Conservation (phyloP, 1,284 basidiomycete genomes). For the Marasmius fiardii region DNA sequence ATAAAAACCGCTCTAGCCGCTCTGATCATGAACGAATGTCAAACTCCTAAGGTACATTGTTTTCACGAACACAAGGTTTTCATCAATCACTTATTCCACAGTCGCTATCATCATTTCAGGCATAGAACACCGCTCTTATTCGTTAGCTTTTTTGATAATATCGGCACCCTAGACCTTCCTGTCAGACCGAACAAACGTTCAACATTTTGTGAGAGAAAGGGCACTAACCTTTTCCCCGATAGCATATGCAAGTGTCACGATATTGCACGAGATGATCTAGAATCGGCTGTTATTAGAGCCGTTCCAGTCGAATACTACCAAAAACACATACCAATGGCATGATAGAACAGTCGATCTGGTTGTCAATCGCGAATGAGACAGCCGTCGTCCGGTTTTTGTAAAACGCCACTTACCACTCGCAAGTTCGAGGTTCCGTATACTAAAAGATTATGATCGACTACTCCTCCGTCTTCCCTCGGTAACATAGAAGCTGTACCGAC, state of each 20-base stretch:
- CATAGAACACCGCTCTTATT: background rate
- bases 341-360: conserved; percentile 9
- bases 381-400: too few relatives aligned
- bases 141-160: background rate
- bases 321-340: conserved; percentile 4
- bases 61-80: too few relatives aligned
- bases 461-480: conserved; percentile 8
- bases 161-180: background rate
- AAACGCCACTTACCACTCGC: conserved; percentile 7
- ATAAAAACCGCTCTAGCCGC: too few relatives aligned
- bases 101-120: background rate
- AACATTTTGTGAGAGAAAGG: background rate
- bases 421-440: conserved; percentile 10
- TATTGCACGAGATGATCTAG: conserved; percentile 3
- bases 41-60: too few relatives aligned
- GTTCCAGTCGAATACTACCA: background rate
- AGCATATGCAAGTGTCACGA: conserved; percentile 2
- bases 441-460: conserved; percentile 3
- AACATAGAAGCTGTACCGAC: conserved; percentile 10
- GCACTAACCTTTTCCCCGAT: conserved; percentile 5
- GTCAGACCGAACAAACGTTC: background rate
- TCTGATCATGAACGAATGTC: too few relatives aligned
- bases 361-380: background rate
- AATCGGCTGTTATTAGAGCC: background rate
- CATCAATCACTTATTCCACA: too few relatives aligned